These are phyloP conservation scores for Phytophthora palmivora DNA, from an alignment of 352 stramenopile species.

Conservation along the genomic window DNA sequence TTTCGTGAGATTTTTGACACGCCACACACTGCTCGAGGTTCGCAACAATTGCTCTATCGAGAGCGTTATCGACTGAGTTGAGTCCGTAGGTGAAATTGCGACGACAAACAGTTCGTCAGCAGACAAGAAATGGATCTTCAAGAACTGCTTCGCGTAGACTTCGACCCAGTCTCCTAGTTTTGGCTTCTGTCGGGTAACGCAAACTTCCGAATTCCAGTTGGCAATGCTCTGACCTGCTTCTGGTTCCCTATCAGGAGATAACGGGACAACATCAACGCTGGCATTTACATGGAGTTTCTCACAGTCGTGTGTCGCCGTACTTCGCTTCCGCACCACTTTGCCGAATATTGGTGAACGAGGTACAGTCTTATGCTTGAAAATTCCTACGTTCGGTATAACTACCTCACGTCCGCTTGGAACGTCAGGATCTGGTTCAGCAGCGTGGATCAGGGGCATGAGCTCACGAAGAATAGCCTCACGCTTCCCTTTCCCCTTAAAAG, in stretches of 20 bases:
- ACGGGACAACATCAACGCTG: background rate
- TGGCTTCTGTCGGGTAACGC: conserved; percentile 20
- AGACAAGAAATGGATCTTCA: conserved; percentile 54
- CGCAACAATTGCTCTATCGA: conserved; percentile 35
- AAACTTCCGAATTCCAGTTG: conserved; percentile 1
- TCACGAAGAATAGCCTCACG: conserved; percentile 26
- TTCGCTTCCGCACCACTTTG: too few species aligned
- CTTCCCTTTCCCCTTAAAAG: conserved; percentile 30
- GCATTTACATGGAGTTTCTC: background rate
- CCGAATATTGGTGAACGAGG: background rate
- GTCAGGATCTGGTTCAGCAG: conserved; percentile 15
- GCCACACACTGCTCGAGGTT: conserved; percentile 55
- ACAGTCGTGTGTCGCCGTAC: background rate
- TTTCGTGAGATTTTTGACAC: conserved; percentile 25
- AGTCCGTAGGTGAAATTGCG: conserved; percentile 20
- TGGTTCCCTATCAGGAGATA: conserved; percentile 1
- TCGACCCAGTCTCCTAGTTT: conserved; percentile 65
- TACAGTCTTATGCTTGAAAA: conserved; percentile 12
- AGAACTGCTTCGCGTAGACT: conserved; percentile 49
- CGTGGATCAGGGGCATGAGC: conserved; percentile 29
- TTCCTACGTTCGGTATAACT: conserved; percentile 15
- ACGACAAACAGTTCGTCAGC: conserved; percentile 40
- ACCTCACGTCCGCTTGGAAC: conserved; percentile 10
- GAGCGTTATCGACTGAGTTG: conserved; percentile 32
- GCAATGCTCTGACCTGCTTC: background rate